phyloP scores from a whole-genome alignment of 2,329 filamentous ascomycete genomes.

The Botryotinia convoluta region DNA sequence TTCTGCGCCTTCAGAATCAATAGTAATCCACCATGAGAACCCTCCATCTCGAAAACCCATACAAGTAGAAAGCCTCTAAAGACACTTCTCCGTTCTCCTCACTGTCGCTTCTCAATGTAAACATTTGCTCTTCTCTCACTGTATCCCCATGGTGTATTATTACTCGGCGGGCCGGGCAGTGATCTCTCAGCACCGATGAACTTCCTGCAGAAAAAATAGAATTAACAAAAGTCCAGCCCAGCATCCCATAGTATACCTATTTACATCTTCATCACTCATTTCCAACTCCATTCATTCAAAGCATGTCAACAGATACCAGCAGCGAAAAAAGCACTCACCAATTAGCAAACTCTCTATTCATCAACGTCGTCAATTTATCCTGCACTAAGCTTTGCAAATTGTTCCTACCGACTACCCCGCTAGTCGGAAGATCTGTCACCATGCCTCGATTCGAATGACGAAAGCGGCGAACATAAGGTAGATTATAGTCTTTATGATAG shows the following conservation, averaged over 20 bases:
- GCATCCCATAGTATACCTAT: neutral
- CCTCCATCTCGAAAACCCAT: neutral
- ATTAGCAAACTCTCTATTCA: neutral
- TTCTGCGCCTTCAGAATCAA: neutral
- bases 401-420: neutral
- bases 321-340: neutral
- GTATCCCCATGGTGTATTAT: neutral
- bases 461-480: neutral
- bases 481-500: neutral
- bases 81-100: neutral
- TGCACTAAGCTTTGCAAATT: neutral
- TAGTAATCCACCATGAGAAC: neutral
- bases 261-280: neutral
- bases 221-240: neutral
- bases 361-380: neutral
- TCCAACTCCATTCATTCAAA: neutral
- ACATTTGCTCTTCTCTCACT: neutral
- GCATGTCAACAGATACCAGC: neutral
- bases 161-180: neutral
- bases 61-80: neutral
- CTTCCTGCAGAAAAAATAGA: neutral
- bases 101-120: neutral
- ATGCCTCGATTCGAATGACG: neutral
- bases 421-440: neutral
- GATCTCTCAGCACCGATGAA: neutral